Evolutionary conservation across 768 basidiomycete genomes (phyloP).

Genomic region (Boletus barrowsii): DNA sequence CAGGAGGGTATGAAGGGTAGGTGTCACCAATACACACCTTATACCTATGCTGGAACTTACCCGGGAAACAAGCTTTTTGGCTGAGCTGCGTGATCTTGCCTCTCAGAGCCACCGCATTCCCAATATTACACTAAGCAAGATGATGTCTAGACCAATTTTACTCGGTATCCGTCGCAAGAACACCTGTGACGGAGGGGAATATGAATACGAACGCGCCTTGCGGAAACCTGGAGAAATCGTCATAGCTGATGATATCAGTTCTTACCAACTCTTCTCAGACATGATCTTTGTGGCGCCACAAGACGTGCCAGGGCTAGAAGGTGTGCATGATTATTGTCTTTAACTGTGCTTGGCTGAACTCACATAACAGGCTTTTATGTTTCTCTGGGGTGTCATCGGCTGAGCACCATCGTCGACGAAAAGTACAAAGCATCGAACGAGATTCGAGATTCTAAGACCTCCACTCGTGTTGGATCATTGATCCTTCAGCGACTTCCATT

Average conservation of each 20-base stretch:
- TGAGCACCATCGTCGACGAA: constrained; percentile 46
- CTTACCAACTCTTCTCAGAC: constrained; percentile 71
- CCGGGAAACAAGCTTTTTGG: constrained; percentile 57
- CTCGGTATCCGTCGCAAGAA: constrained; percentile 63
- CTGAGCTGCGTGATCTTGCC: constrained; percentile 78
- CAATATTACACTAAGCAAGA: constrained; percentile 44
- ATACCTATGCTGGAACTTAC: not conserved
- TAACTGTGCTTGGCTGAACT: not conserved
- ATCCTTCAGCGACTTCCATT: constrained; percentile 71
- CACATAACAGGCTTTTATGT: constrained; percentile 58
- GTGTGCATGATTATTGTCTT: constrained; percentile 30
- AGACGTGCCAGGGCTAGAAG: constrained; percentile 74
- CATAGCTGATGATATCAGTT: constrained; percentile 79
- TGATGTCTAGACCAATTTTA: constrained; percentile 69
- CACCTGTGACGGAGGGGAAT: constrained; percentile 48
- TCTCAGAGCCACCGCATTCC: constrained; percentile 57
- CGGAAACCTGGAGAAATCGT: constrained; percentile 64
- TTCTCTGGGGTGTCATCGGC: constrained; percentile 56
- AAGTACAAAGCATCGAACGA: constrained; percentile 60
- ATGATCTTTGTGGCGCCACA: constrained; percentile 73
- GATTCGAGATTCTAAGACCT: constrained; percentile 41
- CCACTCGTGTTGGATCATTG: constrained; percentile 49
- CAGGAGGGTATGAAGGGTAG: constrained; percentile 64
- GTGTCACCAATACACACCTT: constrained; percentile 15
- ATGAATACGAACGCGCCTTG: constrained; percentile 58